phyloP scores from a whole-genome alignment of 106 monocot species.

The Acorus calamus region DNA sequence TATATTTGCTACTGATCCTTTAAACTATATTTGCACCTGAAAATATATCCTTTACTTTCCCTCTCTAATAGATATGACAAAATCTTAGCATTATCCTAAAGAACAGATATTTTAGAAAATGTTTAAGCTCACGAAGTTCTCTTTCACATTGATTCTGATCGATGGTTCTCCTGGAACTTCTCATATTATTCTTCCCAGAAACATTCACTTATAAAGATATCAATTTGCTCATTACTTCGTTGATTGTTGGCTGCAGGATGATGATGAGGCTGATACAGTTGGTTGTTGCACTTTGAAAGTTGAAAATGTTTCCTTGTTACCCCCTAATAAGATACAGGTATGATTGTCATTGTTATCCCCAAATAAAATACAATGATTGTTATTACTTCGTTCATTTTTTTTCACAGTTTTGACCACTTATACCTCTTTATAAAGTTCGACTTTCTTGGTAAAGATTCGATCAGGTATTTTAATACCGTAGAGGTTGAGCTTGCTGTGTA shows the following conservation, averaged over 20 bases:
- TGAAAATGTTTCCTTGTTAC: slow-evolving; percentile 77
- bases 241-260: slow-evolving; percentile 40
- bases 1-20: too few relatives aligned
- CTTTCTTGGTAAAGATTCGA: slow-evolving; percentile 98
- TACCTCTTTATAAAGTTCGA: slow-evolving; percentile 54
- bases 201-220: too few relatives aligned
- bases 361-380: neutral
- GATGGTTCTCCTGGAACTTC: too few relatives aligned
- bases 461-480: slow-evolving; percentile 86
- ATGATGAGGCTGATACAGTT: slow-evolving; percentile 96
- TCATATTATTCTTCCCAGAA: too few relatives aligned
- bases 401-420: neutral
- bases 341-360: neutral
- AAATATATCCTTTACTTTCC: too few relatives aligned
- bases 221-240: too few relatives aligned
- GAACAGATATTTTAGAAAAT: too few relatives aligned
- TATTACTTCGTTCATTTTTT: neutral
- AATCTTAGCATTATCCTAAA: too few relatives aligned
- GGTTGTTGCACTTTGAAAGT: slow-evolving; percentile 94
- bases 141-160: too few relatives aligned
- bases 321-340: slow-evolving; percentile 87
- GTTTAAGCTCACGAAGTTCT: too few relatives aligned
- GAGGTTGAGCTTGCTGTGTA: slow-evolving; percentile 80
- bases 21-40: too few relatives aligned
- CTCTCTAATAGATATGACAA: too few relatives aligned